Evolutionary conservation across 768 basidiomycete genomes (phyloP).

Genomic region (Termitomyces bulborhizus): DNA sequence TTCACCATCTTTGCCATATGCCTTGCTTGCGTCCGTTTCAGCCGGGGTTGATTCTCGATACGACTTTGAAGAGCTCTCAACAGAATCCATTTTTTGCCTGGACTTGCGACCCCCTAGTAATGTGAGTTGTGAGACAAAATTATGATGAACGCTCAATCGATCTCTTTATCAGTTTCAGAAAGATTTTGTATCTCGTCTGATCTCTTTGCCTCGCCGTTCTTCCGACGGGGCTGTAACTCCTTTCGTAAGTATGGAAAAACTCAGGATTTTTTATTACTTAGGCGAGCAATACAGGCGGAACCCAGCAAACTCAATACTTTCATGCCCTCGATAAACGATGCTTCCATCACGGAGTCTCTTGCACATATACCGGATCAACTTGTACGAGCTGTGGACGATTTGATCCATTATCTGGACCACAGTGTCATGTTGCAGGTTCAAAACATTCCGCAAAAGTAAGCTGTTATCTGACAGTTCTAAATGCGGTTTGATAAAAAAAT

Average conservation of each 20-base stretch:
- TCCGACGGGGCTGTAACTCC: slow-evolving; percentile 1
- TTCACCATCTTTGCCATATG: slow-evolving; percentile 36
- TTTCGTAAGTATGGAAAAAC: slow-evolving; percentile 22
- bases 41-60: slow-evolving; percentile 38
- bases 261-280: not conserved
- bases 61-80: slow-evolving; percentile 56
- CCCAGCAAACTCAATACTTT: slow-evolving; percentile 38
- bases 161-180: not conserved
- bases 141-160: not conserved
- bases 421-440: slow-evolving; percentile 67
- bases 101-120: slow-evolving; percentile 26
- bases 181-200: slow-evolving; percentile 11
- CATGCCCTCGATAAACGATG: slow-evolving; percentile 37
- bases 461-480: slow-evolving; percentile 4
- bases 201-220: slow-evolving; percentile 12
- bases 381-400: slow-evolving; percentile 34
- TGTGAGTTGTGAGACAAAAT: not conserved
- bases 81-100: slow-evolving; percentile 50
- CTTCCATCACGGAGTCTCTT: slow-evolving; percentile 28
- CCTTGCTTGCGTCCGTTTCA: slow-evolving; percentile 66
- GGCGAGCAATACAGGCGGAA: slow-evolving; percentile 31
- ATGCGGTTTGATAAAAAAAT: not conserved
- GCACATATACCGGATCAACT: slow-evolving; percentile 40
- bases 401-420: slow-evolving; percentile 49
- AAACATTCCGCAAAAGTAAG: slow-evolving; percentile 53